phyloP scores from a whole-genome alignment of 2,329 filamentous ascomycete genomes.

The Ilyonectria robusta region DNA sequence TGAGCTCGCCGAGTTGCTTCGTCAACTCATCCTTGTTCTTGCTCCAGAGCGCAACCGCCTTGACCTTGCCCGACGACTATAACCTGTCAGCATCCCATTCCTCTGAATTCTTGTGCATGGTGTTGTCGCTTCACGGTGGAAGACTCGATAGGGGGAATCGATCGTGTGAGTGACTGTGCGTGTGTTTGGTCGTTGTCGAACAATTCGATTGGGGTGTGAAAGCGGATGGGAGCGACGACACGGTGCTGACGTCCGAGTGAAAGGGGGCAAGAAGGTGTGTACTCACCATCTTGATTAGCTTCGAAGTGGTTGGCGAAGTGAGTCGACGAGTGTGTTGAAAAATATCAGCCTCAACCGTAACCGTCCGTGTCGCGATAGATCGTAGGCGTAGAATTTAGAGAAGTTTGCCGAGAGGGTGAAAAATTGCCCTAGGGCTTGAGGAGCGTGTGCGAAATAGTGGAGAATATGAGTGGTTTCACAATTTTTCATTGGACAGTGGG shows the following conservation, averaged over 20 bases:
- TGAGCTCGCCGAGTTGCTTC: constrained; percentile 95
- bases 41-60: constrained; percentile 96
- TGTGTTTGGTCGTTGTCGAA: constrained; percentile 37
- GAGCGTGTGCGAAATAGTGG: constrained; percentile 44
- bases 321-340: constrained; percentile 56
- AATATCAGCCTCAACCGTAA: constrained; percentile 55
- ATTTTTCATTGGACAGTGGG: constrained; percentile 52
- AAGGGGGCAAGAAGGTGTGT: constrained; percentile 39
- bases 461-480: constrained; percentile 36
- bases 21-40: constrained; percentile 99
- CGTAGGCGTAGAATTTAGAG: constrained; percentile 52
- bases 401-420: constrained; percentile 55
- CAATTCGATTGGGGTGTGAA: constrained; percentile 34
- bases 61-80: constrained; percentile 78
- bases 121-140: constrained; percentile 33
- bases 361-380: constrained; percentile 54
- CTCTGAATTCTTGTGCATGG: constrained; percentile 27
- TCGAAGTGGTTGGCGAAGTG: constrained; percentile 59
- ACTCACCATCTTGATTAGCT: constrained; percentile 66
- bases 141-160: constrained; percentile 35
- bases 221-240: constrained; percentile 35
- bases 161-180: constrained; percentile 34
- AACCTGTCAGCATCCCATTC: constrained; percentile 51
- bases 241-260: constrained; percentile 32
- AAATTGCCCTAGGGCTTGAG: constrained; percentile 58